phyloP scores from a whole-genome alignment of 257 asterid genomes.

The Echium plantagineum region DNA sequence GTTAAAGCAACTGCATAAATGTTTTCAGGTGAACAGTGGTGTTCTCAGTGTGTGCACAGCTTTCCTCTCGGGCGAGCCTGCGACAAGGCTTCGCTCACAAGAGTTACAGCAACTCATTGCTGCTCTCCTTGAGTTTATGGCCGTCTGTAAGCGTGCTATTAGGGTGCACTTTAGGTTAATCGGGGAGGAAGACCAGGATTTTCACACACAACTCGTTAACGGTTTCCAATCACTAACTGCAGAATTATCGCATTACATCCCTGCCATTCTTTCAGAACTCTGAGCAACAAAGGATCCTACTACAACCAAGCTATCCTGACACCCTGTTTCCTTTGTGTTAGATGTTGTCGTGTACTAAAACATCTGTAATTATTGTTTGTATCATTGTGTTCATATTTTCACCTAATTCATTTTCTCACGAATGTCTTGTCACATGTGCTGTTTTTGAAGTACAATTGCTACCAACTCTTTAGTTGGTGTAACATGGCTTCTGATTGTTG shows the following conservation, averaged over 20 bases:
- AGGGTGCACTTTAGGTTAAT: slow-evolving; percentile 89
- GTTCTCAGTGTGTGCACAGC: slow-evolving; percentile 97
- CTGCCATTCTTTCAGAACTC: slow-evolving; percentile 98
- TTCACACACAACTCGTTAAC: slow-evolving; percentile 93
- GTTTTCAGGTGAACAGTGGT: slow-evolving; percentile 87
- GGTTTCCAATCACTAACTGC: slow-evolving; percentile 99
- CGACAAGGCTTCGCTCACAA: slow-evolving; percentile 94
- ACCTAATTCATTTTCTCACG: not conserved
- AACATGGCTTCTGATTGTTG: not conserved
- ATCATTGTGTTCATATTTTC: not conserved
- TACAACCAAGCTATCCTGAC: not conserved
- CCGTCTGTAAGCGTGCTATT: slow-evolving; percentile 96
- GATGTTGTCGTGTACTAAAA: not conserved
- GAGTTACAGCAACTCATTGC: slow-evolving; percentile 95
- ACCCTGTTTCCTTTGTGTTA: not conserved
- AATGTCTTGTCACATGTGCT: not conserved
- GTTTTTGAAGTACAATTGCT: not conserved
- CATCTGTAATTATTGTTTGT: not conserved
- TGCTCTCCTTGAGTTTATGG: slow-evolving; percentile 96
- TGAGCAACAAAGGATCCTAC: slow-evolving; percentile 14
- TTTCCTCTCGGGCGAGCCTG: slow-evolving; percentile 98
- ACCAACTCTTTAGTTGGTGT: too few species aligned
- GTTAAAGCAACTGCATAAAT: not conserved
- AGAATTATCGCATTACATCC: slow-evolving; percentile 94
- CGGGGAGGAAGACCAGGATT: slow-evolving; percentile 97